phyloP scores from a whole-genome alignment of 2,329 filamentous ascomycete genomes.

The Fusarium piperis region DNA sequence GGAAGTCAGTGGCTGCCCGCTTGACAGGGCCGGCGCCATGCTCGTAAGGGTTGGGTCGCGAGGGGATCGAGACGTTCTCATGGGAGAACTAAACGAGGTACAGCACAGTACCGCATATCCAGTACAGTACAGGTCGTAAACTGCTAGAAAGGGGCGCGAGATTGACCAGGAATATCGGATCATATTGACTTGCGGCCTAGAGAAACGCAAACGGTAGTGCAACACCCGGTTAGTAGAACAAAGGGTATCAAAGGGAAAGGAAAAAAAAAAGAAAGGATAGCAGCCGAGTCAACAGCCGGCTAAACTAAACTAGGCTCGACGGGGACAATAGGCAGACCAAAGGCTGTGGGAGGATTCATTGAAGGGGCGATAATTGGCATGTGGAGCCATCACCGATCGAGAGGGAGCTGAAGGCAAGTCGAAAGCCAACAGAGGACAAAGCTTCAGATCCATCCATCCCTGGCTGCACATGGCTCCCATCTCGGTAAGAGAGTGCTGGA shows the following conservation, averaged over 20 bases:
- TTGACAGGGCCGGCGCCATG: constrained; percentile 1
- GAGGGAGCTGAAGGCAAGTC: constrained; percentile 16
- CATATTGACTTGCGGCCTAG: constrained; percentile 19
- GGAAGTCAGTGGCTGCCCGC: constrained; percentile 15
- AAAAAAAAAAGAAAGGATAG: constrained; percentile 14
- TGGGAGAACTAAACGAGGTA: constrained; percentile 1
- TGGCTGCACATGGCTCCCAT: constrained; percentile 8
- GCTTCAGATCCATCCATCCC: constrained; percentile 29
- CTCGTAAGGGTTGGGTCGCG: background rate
- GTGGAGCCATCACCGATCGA: constrained; percentile 23
- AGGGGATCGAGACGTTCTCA: background rate
- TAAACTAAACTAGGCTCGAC: constrained; percentile 16
- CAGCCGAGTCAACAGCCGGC: constrained; percentile 3
- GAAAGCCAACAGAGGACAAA: constrained; percentile 28
- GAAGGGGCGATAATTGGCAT: constrained; percentile 26
- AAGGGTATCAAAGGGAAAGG: constrained; percentile 11
- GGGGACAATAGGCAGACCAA: constrained; percentile 10
- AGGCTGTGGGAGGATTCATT: constrained; percentile 8
- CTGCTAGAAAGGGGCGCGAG: constrained; percentile 8
- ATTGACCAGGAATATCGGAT: constrained; percentile 18
- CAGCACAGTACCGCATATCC: background rate
- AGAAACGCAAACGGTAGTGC: constrained; percentile 22
- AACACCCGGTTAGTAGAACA: constrained; percentile 17
- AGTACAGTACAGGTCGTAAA: constrained; percentile 3
- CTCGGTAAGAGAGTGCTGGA: constrained; percentile 29